A percentile compares a stretch with the other conserved stretches of the same genome.
These are phyloP conservation scores for Ballota nigra DNA, from an alignment of 257 asterid species.

Conservation along the genomic window DNA sequence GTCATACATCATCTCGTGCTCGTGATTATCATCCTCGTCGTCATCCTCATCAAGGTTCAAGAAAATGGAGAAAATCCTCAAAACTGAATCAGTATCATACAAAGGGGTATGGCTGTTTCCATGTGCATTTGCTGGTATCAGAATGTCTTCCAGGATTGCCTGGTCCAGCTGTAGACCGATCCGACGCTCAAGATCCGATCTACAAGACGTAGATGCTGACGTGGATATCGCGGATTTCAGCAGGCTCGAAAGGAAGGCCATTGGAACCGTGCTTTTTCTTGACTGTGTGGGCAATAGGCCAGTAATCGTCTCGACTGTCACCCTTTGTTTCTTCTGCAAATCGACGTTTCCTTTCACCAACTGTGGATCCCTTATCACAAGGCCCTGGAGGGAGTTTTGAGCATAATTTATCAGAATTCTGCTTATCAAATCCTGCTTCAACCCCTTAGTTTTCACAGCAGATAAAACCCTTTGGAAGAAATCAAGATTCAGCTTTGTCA, in stretches of 20 bases:
- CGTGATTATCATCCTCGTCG: slow-evolving; percentile 64
- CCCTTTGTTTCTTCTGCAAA: slow-evolving; percentile 62
- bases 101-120: slow-evolving; percentile 59
- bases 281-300: slow-evolving; percentile 72
- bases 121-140: slow-evolving; percentile 55
- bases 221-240: slow-evolving; percentile 67
- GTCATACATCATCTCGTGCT: slow-evolving; percentile 66
- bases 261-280: slow-evolving; percentile 80
- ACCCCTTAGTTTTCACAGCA: slow-evolving; percentile 72
- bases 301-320: slow-evolving; percentile 60
- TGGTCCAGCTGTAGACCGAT: slow-evolving; percentile 87
- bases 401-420: slow-evolving; percentile 76
- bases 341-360: slow-evolving; percentile 52
- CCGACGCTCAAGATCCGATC: slow-evolving; percentile 84
- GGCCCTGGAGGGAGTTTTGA: slow-evolving; percentile 67
- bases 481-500: slow-evolving; percentile 60
- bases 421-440: slow-evolving; percentile 82
- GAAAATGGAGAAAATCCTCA: slow-evolving; percentile 80
- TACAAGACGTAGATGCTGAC: slow-evolving; percentile 67
- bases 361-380: slow-evolving; percentile 50
- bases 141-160: slow-evolving; percentile 88
- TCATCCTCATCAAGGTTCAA: slow-evolving; percentile 84
- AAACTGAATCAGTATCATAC: slow-evolving; percentile 68
- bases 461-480: slow-evolving; percentile 69
- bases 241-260: slow-evolving; percentile 82